These are phyloP conservation scores for Ophiorrhiza pumila DNA, from an alignment of 257 asterid genomes.

Conservation along the genomic window DNA sequence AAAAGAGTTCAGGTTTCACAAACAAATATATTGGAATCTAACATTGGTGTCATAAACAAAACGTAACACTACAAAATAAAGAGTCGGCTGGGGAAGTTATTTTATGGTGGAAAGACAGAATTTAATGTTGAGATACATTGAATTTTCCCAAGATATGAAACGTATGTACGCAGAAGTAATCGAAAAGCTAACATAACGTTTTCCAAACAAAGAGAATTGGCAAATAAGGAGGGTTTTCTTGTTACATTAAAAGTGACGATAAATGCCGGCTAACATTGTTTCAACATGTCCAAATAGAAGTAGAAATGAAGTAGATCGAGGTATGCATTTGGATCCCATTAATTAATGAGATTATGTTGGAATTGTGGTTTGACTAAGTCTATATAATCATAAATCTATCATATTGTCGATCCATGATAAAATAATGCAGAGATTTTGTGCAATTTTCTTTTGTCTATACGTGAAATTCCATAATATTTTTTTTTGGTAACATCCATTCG, in stretches of 20 bases:
- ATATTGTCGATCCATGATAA: too few relatives aligned
- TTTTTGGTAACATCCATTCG: too few relatives aligned
- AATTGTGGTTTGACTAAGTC: neutral
- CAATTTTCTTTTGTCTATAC: neutral
- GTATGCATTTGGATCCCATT: neutral
- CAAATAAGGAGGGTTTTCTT: conserved; percentile 1
- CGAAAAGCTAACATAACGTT: neutral
- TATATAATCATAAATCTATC: neutral
- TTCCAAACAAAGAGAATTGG: neutral
- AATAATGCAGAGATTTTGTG: neutral
- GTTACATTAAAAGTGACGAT: neutral
- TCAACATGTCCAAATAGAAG: neutral
- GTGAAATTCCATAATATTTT: neutral
- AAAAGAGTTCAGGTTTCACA: too few relatives aligned
- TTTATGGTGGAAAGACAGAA: too few relatives aligned
- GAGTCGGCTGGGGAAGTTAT: too few relatives aligned
- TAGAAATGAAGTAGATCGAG: neutral
- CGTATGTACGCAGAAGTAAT: neutral
- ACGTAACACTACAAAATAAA: too few relatives aligned
- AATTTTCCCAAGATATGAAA: neutral
- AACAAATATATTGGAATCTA: too few relatives aligned
- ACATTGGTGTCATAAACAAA: too few relatives aligned
- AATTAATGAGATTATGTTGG: neutral
- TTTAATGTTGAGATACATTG: too few relatives aligned
- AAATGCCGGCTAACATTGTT: neutral